Conservation (phyloP, 805 yeast species). For the Metschnikowia cerradonensis region DNA sequence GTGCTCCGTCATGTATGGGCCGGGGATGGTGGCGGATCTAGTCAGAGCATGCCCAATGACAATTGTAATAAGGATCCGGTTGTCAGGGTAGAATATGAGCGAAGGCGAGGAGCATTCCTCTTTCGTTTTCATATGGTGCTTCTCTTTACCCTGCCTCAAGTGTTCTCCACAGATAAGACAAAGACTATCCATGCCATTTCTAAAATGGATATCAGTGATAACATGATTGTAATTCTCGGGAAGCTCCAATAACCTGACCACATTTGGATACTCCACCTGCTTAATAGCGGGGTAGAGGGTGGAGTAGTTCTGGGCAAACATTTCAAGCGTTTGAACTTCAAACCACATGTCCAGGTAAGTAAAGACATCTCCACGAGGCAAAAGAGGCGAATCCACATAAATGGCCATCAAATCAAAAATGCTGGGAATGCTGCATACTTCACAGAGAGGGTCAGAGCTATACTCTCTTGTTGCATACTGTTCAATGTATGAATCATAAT, state of each 20-base stretch:
- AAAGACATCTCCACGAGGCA: background rate
- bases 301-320: conserved; percentile 1
- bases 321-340: background rate
- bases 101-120: conserved; percentile 7
- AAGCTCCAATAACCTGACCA: conserved; percentile 48
- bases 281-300: background rate
- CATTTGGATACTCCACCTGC: conserved; percentile 49
- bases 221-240: conserved; percentile 40
- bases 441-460: conserved; percentile 23
- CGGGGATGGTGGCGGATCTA: conserved; percentile 35
- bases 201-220: conserved; percentile 19
- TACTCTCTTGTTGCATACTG: conserved; percentile 15
- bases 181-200: conserved; percentile 20
- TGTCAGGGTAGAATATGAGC: conserved; percentile 6
- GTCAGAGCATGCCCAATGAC: background rate
- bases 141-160: background rate
- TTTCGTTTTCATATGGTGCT: conserved; percentile 1
- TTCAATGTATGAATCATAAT: conserved; percentile 16
- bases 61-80: background rate
- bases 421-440: conserved; percentile 22
- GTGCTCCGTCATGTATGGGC: conserved; percentile 70
- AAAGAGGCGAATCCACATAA: background rate
- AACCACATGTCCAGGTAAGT: background rate
- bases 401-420: background rate
- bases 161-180: conserved; percentile 36